Evolutionary conservation across 2,329 filamentous ascomycete genomes (phyloP).

Genomic region (Pestalotiopsis sp.): DNA sequence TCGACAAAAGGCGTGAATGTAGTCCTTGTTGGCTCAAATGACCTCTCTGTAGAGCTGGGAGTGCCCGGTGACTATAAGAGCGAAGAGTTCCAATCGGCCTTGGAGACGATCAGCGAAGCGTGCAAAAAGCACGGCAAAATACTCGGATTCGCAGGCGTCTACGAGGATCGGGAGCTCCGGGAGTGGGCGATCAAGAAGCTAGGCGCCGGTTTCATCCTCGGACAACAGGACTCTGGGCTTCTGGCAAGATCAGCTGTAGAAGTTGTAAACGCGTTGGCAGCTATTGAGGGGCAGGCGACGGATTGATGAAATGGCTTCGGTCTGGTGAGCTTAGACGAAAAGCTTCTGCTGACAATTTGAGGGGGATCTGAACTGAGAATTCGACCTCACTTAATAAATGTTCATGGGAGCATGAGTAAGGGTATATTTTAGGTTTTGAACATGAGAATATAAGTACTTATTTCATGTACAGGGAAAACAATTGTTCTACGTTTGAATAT

Average conservation of each 20-base stretch:
- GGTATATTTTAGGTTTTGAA: too few species aligned
- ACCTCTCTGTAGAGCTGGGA: background rate
- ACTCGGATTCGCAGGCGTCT: background rate
- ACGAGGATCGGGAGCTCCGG: conserved; percentile 28
- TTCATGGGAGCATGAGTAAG: background rate
- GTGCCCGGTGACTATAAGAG: background rate
- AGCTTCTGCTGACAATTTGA: background rate
- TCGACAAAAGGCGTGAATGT: conserved; percentile 1
- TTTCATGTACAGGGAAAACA: too few species aligned
- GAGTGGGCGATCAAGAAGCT: background rate
- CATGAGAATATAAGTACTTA: too few species aligned
- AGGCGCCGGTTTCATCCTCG: background rate
- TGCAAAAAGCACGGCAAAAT: background rate
- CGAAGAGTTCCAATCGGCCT: background rate
- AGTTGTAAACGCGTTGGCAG: background rate
- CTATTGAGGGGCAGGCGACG: background rate
- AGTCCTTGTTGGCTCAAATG: conserved; percentile 2
- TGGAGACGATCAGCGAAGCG: background rate
- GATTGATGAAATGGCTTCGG: background rate
- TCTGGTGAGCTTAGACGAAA: too few species aligned
- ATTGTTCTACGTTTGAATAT: too few species aligned
- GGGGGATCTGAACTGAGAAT: background rate
- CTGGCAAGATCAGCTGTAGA: background rate
- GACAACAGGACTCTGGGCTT: background rate
- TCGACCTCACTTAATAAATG: background rate